Evolutionary conservation across 139 green algal genomes (phyloP).

Genomic region (Ettlia oleoabundans): DNA sequence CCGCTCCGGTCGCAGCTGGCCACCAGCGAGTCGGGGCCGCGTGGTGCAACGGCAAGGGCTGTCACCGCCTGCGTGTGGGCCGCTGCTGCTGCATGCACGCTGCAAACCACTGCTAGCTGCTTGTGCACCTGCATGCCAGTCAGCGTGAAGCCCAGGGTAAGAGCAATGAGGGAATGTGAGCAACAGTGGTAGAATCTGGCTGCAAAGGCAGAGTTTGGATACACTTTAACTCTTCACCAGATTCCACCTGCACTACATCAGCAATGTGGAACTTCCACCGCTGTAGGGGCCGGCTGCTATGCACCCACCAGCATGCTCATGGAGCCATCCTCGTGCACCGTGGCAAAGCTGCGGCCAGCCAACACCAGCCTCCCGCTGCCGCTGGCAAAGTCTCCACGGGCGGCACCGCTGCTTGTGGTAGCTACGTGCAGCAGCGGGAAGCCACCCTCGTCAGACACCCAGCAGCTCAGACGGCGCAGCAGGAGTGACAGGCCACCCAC

Average conservation of each 20-base stretch:
- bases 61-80: constrained; percentile 5
- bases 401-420: neutral
- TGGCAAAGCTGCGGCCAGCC: constrained; percentile 10
- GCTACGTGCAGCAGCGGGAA: constrained; percentile 15
- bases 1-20: constrained; percentile 8
- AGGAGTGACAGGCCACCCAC: neutral
- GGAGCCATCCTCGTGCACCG: constrained; percentile 8
- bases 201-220: too few species aligned
- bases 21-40: neutral
- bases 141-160: neutral
- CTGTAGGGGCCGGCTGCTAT: too few species aligned
- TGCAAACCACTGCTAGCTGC: constrained; percentile 12
- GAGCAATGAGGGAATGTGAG: neutral
- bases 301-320: neutral
- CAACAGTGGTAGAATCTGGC: neutral
- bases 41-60: neutral
- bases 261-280: too few species aligned
- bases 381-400: too few species aligned
- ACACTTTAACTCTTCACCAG: too few species aligned
- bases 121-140: constrained; percentile 12
- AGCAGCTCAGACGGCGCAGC: constrained; percentile 20
- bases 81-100: neutral
- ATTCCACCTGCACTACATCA: too few species aligned
- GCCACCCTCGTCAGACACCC: constrained; percentile 20
- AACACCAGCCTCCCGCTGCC: constrained; percentile 17